Conservation (phyloP, 352 stramenopile species). For the Phytophthora megakarya region DNA sequence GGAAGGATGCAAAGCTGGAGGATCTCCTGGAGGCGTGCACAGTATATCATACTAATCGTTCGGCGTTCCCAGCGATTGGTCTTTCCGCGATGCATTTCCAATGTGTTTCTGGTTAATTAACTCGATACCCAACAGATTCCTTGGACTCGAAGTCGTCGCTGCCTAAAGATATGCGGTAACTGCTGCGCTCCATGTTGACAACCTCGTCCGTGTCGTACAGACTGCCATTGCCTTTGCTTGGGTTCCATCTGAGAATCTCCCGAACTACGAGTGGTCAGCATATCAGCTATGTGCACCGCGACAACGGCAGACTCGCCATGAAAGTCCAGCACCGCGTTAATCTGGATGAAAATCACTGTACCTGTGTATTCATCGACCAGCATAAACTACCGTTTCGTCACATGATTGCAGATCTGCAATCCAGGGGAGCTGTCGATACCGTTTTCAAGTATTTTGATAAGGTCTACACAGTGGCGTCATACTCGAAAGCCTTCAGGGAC, state of each 20-base stretch:
- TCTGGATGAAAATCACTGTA: neutral
- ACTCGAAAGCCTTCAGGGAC: no score
- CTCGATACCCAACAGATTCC: constrained; percentile 30
- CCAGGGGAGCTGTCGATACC: neutral
- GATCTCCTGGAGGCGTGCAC: constrained; percentile 60
- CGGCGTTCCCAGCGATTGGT: constrained; percentile 34
- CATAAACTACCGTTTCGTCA: neutral
- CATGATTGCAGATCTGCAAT: neutral
- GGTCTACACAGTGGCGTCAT: no score
- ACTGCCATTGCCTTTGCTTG: no score
- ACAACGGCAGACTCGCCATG: neutral
- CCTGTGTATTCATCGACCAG: neutral
- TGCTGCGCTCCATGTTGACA: constrained; percentile 14
- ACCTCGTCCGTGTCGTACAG: no score
- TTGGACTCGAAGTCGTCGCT: constrained; percentile 38
- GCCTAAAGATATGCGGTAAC: constrained; percentile 36
- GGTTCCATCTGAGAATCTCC: no score
- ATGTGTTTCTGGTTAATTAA: constrained; percentile 59
- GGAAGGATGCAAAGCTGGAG: constrained; percentile 32
- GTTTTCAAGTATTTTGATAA: neutral
- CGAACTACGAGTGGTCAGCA: no score
- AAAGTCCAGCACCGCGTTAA: neutral
- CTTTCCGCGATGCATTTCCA: constrained; percentile 21
- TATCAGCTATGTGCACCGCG: no score
- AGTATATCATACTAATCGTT: constrained; percentile 52